Conservation (phyloP, 1,284 basidiomycete species). For the Sanghuangporus weigelae region DNA sequence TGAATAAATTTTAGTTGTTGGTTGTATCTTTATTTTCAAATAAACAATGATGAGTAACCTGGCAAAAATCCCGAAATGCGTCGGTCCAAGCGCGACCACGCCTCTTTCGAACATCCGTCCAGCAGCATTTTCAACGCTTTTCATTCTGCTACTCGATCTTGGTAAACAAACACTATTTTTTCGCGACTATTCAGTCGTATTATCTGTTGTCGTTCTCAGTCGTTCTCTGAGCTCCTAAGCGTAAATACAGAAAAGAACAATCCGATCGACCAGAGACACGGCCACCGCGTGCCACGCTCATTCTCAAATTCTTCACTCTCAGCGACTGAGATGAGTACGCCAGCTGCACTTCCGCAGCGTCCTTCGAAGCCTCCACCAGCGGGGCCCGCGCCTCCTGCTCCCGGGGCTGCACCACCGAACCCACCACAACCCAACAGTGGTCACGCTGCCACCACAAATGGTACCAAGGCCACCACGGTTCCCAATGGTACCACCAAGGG, state of each 20-base stretch:
- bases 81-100: background rate
- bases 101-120: background rate
- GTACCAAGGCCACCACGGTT: conserved; percentile 13
- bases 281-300: background rate
- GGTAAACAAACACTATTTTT: background rate
- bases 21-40: background rate
- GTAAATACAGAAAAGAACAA: background rate
- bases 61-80: background rate
- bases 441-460: background rate
- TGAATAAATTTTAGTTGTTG: too few relatives aligned
- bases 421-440: background rate
- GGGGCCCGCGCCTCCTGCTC: conserved; percentile 11
- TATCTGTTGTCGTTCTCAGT: background rate
- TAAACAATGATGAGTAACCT: background rate
- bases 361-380: conserved; percentile 13
- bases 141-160: background rate
- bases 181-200: background rate
- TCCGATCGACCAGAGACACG: background rate
- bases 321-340: conserved; percentile 3
- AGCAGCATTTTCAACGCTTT: background rate
- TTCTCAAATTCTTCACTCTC: background rate
- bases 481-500: conserved; percentile 32
- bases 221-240: background rate
- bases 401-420: conserved; percentile 2
- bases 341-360: conserved; percentile 5